These are phyloP conservation scores for Emericellopsis terricola DNA, from an alignment of 495 filamentous ascomycete genomes.

Conservation along the genomic window DNA sequence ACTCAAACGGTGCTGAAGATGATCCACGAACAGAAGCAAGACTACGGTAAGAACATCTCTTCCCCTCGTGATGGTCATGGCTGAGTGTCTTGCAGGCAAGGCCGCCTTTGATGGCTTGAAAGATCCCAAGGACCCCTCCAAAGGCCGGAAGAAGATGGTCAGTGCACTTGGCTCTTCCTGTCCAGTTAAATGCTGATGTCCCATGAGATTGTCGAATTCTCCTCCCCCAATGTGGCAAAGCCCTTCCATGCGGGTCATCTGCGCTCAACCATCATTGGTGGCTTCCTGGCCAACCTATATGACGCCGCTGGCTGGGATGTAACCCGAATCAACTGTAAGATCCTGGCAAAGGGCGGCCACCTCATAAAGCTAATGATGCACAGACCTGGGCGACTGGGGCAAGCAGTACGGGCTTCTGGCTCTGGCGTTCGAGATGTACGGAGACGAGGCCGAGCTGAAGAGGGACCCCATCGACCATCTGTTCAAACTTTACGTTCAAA, in stretches of 20 bases:
- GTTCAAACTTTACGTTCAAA: constrained; percentile 44
- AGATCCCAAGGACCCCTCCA: constrained; percentile 49
- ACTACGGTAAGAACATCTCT: constrained; percentile 44
- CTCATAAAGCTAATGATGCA: not conserved
- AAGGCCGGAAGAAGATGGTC: constrained; percentile 46
- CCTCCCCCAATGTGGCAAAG: constrained; percentile 45
- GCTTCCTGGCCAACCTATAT: constrained; percentile 43
- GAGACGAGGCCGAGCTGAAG: constrained; percentile 35
- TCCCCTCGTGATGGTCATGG: not conserved
- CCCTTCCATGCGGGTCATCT: constrained; percentile 53
- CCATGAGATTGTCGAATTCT: constrained; percentile 32
- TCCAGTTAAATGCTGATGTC: not conserved
- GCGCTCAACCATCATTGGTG: constrained; percentile 48
- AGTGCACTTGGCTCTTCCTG: too few relatives aligned
- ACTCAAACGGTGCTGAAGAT: constrained; percentile 41
- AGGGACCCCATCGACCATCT: constrained; percentile 45
- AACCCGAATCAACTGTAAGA: constrained; percentile 34
- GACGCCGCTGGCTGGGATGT: constrained; percentile 43
- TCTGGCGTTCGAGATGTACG: constrained; percentile 39
- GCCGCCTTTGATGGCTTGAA: constrained; percentile 36
- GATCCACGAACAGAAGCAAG: constrained; percentile 39
- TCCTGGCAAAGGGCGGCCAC: constrained; percentile 6
- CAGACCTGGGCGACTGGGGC: constrained; percentile 42
- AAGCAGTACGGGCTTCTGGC: constrained; percentile 47
- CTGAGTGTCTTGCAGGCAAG: not conserved